Evolutionary conservation across 2,329 filamentous ascomycete genomes (phyloP).

Genomic region (Xylariaceae sp.): DNA sequence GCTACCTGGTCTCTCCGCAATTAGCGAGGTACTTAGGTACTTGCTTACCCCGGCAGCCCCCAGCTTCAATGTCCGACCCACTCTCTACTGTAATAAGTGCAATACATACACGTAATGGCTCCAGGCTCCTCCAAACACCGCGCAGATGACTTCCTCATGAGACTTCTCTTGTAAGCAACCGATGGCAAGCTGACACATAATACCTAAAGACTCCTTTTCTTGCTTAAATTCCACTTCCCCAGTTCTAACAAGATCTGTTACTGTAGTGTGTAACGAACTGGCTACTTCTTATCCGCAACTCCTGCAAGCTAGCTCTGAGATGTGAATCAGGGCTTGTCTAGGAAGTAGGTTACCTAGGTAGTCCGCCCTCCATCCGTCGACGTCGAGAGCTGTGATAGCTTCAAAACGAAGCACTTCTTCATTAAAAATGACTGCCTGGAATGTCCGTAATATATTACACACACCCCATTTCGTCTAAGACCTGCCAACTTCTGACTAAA

Average conservation of each 20-base stretch:
- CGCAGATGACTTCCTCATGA: not conserved
- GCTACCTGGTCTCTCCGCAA: too few relatives aligned
- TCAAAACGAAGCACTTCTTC: slow-evolving; percentile 3
- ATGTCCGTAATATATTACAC: slow-evolving; percentile 34
- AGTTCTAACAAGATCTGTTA: not conserved
- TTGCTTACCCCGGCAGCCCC: not conserved
- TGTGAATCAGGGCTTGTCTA: slow-evolving; percentile 19
- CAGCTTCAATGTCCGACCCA: not conserved
- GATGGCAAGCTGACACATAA: not conserved
- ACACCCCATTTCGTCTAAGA: not conserved
- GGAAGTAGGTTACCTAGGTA: too few relatives aligned
- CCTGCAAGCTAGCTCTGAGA: slow-evolving; percentile 25
- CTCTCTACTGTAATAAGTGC: not conserved
- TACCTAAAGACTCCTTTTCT: not conserved
- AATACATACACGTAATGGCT: not conserved
- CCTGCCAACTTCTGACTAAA: slow-evolving; percentile 2
- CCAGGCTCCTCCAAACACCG: too few relatives aligned
- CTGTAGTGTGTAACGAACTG: not conserved
- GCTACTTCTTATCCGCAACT: not conserved
- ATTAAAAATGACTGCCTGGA: slow-evolving; percentile 36
- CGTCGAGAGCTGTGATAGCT: slow-evolving; percentile 18
- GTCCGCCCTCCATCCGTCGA: not conserved
- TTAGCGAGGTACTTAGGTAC: too few relatives aligned
- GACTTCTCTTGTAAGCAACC: not conserved
- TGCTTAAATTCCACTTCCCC: not conserved